Conservation (phyloP, 2,329 filamentous ascomycete species). For the Tetracladium maxilliforme region DNA sequence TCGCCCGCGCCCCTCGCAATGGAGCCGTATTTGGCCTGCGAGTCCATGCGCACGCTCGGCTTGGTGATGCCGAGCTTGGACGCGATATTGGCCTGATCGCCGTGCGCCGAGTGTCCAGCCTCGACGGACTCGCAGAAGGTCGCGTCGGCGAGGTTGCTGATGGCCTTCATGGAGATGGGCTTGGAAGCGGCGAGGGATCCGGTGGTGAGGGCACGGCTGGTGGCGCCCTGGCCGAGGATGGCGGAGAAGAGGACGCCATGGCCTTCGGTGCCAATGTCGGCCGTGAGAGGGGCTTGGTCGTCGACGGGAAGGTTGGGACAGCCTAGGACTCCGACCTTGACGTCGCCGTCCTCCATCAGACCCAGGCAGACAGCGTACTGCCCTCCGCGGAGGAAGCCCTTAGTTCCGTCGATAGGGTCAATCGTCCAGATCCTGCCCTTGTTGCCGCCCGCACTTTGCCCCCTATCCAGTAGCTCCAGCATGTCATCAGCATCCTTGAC, state of each 20-base stretch:
- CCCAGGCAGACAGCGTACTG: conserved; percentile 95
- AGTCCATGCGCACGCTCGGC: conserved; percentile 90
- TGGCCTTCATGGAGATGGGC: conserved; percentile 66
- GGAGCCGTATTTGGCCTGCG: conserved; percentile 92
- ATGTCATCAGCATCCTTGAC: conserved; percentile 51
- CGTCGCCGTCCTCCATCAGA: conserved; percentile 82
- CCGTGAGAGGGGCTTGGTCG: conserved; percentile 55
- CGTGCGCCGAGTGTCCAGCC: conserved; percentile 79
- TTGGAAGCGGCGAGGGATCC: conserved; percentile 38
- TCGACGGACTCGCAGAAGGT: conserved; percentile 97
- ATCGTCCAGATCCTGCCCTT: conserved; percentile 85
- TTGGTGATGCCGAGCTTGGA: conserved; percentile 73
- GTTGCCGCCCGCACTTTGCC: conserved; percentile 55
- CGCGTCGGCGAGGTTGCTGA: conserved; percentile 61
- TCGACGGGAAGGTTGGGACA: conserved; percentile 91
- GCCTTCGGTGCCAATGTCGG: conserved; percentile 56
- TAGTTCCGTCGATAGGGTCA: conserved; percentile 95
- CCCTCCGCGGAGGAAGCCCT: conserved; percentile 88
- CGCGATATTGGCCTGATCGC: conserved; percentile 75
- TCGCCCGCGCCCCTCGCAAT: conserved; percentile 91
- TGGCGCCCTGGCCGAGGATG: conserved; percentile 64
- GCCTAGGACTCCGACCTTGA: conserved; percentile 86
- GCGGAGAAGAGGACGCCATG: conserved; percentile 84
- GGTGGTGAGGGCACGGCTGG: conserved; percentile 55
- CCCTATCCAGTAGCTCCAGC: conserved; percentile 52